These are phyloP conservation scores for Conoideocrella luteorostrata DNA, from an alignment of 2,329 filamentous ascomycete species.

Conservation along the genomic window DNA sequence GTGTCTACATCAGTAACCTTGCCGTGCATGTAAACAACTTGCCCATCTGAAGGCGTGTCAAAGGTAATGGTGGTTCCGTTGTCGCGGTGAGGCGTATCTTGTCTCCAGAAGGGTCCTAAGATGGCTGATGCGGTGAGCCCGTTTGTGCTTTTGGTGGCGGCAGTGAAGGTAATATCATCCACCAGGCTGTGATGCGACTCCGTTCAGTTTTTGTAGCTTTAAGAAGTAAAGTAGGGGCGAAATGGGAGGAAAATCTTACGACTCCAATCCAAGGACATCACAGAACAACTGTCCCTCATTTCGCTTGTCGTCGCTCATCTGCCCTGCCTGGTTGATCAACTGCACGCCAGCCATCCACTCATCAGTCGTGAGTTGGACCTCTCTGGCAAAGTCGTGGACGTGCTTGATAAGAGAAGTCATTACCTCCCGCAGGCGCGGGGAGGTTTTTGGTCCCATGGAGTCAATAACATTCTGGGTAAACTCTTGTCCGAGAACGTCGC, in stretches of 20 bases:
- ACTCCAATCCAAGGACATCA: conserved; percentile 70
- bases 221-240: too few species aligned
- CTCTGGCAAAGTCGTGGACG: conserved; percentile 74
- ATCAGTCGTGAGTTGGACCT: conserved; percentile 71
- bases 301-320: conserved; percentile 60
- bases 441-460: conserved; percentile 65
- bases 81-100: conserved; percentile 61
- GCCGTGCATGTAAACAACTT: conserved; percentile 61
- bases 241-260: conserved; percentile 30
- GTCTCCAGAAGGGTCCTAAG: conserved; percentile 78
- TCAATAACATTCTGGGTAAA: conserved; percentile 71
- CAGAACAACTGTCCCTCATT: conserved; percentile 70
- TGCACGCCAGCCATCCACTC: conserved; percentile 70
- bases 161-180: conserved; percentile 72
- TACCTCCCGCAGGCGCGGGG: conserved; percentile 61
- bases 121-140: conserved; percentile 68
- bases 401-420: conserved; percentile 64
- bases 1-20: conserved; percentile 48
- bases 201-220: too few species aligned
- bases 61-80: conserved; percentile 63
- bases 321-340: conserved; percentile 54
- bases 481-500: conserved; percentile 29
- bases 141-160: conserved; percentile 35
- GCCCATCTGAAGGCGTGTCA: conserved; percentile 38
- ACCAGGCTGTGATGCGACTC: conserved; percentile 49